Evolutionary conservation across 371 early-diverging fungal genomes (phyloP).

Genomic region (Mucor piriformis): DNA sequence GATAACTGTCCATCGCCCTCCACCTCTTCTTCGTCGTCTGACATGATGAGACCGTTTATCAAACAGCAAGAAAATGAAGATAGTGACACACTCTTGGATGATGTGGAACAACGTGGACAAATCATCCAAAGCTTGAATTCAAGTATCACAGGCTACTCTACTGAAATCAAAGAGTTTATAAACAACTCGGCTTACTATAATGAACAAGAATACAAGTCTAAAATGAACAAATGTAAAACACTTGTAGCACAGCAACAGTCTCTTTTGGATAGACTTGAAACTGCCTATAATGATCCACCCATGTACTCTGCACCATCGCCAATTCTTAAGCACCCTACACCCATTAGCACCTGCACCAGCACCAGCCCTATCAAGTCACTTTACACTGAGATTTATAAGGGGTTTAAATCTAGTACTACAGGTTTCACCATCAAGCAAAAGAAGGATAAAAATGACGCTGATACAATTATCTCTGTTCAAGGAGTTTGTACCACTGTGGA

Average conservation of each 20-base stretch:
- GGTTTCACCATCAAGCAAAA: slow-evolving; percentile 13
- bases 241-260: slow-evolving; percentile 17
- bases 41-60: neutral
- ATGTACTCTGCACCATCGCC: neutral
- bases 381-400: neutral
- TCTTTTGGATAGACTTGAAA: slow-evolving; percentile 4
- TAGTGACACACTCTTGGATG: neutral
- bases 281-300: neutral
- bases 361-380: neutral
- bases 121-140: slow-evolving; percentile 13
- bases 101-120: slow-evolving; percentile 1
- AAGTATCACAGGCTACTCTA: slow-evolving; percentile 11
- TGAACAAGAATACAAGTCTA: neutral
- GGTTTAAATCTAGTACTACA: neutral
- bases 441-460: slow-evolving; percentile 10
- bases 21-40: neutral
- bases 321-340: neutral
- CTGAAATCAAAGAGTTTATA: slow-evolving; percentile 13
- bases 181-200: neutral
- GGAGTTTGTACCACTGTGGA: slow-evolving; percentile 23
- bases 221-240: slow-evolving; percentile 15
- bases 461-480: slow-evolving; percentile 17
- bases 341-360: neutral
- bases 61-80: no score
- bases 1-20: neutral